Evolutionary conservation across 768 basidiomycete genomes (phyloP).

Genomic region (Sporobolomyces phaffii): DNA sequence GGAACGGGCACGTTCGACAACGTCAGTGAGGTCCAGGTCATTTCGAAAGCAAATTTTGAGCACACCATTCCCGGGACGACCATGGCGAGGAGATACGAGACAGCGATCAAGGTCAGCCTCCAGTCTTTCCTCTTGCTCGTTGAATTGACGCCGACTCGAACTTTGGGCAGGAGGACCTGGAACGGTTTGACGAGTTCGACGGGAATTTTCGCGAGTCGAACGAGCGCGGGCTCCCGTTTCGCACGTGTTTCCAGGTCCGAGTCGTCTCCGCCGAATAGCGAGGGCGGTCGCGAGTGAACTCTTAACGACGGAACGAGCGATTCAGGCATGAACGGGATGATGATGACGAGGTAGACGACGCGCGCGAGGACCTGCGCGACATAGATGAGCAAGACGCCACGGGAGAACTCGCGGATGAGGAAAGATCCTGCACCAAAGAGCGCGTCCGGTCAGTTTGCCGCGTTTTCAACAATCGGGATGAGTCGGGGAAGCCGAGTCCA

Average conservation of each 20-base stretch:
- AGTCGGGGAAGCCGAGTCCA: background rate
- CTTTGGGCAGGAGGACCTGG: slow-evolving; percentile 1
- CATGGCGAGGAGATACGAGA: slow-evolving; percentile 3
- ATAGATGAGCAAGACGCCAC: background rate
- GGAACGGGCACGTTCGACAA: too few species aligned
- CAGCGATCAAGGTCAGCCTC: slow-evolving; percentile 1
- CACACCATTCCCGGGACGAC: slow-evolving; percentile 13
- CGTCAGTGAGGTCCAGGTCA: too few species aligned
- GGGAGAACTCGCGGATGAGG: background rate
- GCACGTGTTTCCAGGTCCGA: background rate
- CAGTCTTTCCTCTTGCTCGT: slow-evolving; percentile 1
- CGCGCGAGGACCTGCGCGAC: background rate
- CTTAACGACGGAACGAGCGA: slow-evolving; percentile 7
- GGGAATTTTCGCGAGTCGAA: background rate
- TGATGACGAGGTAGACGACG: background rate
- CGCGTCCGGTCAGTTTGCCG: background rate
- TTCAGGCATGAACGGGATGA: slow-evolving; percentile 22
- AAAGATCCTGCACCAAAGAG: background rate
- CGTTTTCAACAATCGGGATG: too few species aligned
- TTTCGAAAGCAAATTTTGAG: background rate
- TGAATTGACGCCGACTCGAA: background rate
- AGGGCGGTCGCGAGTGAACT: background rate
- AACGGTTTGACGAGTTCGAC: background rate
- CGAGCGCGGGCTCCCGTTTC: background rate
- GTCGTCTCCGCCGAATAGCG: background rate